These are phyloP conservation scores for Hygrophorus pudorinus DNA, from an alignment of 768 basidiomycete species.

Conservation along the genomic window DNA sequence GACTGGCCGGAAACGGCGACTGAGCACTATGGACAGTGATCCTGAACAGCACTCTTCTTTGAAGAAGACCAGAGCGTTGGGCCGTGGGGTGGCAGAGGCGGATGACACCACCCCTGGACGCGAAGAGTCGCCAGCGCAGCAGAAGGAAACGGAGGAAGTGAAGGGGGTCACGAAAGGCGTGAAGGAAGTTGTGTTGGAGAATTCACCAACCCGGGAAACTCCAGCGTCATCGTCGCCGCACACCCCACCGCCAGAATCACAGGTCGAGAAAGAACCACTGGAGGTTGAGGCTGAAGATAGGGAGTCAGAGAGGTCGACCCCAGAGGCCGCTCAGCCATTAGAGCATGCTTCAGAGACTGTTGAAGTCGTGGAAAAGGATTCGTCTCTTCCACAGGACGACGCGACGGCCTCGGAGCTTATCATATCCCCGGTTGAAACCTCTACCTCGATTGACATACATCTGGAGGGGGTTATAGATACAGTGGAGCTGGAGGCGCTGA, in stretches of 20 bases:
- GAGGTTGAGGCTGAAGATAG: neutral
- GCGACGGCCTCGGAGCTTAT: no score
- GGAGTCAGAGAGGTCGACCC: no score
- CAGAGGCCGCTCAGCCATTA: no score
- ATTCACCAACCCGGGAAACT: no score
- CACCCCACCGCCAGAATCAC: neutral
- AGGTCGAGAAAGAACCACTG: neutral
- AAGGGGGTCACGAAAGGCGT: slow-evolving; percentile 68
- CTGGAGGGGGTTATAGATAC: no score
- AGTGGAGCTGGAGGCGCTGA: no score
- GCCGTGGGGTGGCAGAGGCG: slow-evolving; percentile 18
- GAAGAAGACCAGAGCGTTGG: slow-evolving; percentile 35
- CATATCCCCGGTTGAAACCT: no score
- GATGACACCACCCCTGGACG: slow-evolving; percentile 14
- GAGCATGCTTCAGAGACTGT: neutral
- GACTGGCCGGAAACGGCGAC: slow-evolving; percentile 55
- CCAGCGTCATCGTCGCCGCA: neutral
- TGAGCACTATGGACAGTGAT: slow-evolving; percentile 38
- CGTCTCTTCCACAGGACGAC: no score
- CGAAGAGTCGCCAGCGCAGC: slow-evolving; percentile 16
- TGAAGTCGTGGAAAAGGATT: neutral
- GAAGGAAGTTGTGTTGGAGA: slow-evolving; percentile 52
- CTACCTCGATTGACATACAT: no score
- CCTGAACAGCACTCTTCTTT: slow-evolving; percentile 29
- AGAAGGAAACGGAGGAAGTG: slow-evolving; percentile 42